A percentile compares a stretch with the other conserved stretches of the same genome.
Evolutionary conservation across 371 early-diverging fungal species (phyloP).

Genomic region (Mucor ambiguus): DNA sequence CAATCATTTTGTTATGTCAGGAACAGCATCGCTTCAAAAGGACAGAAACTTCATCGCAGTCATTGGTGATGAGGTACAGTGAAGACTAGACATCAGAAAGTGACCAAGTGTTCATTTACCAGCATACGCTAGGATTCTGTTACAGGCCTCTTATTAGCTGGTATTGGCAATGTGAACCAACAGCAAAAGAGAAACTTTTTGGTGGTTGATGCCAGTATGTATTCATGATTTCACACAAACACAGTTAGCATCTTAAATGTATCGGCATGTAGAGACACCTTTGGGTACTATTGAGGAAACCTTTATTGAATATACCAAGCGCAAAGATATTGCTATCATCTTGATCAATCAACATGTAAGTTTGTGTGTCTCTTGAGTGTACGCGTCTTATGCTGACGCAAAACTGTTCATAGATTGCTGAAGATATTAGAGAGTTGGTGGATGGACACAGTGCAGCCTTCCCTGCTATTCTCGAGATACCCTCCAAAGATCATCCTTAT

Average conservation of each 20-base stretch:
- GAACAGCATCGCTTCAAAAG: conserved; percentile 50
- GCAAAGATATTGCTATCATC: conserved; percentile 97
- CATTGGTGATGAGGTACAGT: conserved; percentile 93
- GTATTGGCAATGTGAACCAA: conserved; percentile 91
- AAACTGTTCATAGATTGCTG: conserved; percentile 74
- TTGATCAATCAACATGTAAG: conserved; percentile 96
- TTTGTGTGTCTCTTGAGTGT: background rate
- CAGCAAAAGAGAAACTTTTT: conserved; percentile 92
- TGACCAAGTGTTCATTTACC: background rate
- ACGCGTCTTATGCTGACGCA: conserved; percentile 1
- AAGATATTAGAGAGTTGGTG: conserved; percentile 87
- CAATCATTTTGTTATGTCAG: conserved; percentile 34
- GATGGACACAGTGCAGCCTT: conserved; percentile 93
- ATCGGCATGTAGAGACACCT: conserved; percentile 79
- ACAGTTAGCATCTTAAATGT: background rate
- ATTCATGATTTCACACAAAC: background rate
- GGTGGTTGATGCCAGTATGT: conserved; percentile 90
- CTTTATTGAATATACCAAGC: conserved; percentile 84
- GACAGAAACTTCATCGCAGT: conserved; percentile 92
- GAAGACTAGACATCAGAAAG: conserved; percentile 2
- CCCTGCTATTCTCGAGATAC: conserved; percentile 97
- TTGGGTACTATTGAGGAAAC: conserved; percentile 86
- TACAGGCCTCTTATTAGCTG: conserved; percentile 96
- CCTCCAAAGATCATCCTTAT: conserved; percentile 99
- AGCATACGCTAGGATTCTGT: conserved; percentile 81